Base-by-base conservation (phyloP, 1,284 basidiomycete genomes). In the Afroboletus lepidellus region DNA sequence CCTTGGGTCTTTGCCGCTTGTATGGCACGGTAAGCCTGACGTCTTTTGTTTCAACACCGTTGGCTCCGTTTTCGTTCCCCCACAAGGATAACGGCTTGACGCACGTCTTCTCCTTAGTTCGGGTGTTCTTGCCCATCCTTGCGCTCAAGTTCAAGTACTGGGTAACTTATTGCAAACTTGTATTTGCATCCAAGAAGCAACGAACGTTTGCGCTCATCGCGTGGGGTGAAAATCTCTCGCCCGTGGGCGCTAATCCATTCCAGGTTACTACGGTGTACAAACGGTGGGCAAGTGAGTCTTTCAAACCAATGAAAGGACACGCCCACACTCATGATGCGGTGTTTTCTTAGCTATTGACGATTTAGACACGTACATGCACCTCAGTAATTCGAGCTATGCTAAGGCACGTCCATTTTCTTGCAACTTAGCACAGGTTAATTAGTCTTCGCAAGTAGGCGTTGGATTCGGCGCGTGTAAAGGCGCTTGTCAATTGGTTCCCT, bases 381-480 rank as follows among this genome's bases (percentile, higher is more conserved):
- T 91, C 51, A 87, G 84, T 62, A 91, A 91, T 62, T 90, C 87
- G 0, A 83, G 80, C 54, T 91, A 91, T 57, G 80, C 85, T 3
- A 89, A 88, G 76, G 85, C 81, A 54, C 25, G 69, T 53, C 36
- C 24, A 25, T 12, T 21, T 18, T 21, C 18, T 12, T 7, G 3
- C 36, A 12, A 1, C 11, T 1, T 1, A 5, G 5, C 4, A 8
- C 2, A 1, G 25, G n/a, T 20, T 56, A 6, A 61, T 16, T 18
- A 23, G 3, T 29, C 12, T 43, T 18, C 13, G 23, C 20, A 15
- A 41, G 5, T 44, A 78, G 76, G 71, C 69, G 7, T 59, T 77
- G 5, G 81, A 82, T 58, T 59, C 69, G 3, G 72, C 72, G 2
- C 73, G 79, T 6, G 67, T 72, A 51, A 70, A 72, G 50, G 70